phyloP scores from a whole-genome alignment of 345 rosid species.

The Murraya paniculata region DNA sequence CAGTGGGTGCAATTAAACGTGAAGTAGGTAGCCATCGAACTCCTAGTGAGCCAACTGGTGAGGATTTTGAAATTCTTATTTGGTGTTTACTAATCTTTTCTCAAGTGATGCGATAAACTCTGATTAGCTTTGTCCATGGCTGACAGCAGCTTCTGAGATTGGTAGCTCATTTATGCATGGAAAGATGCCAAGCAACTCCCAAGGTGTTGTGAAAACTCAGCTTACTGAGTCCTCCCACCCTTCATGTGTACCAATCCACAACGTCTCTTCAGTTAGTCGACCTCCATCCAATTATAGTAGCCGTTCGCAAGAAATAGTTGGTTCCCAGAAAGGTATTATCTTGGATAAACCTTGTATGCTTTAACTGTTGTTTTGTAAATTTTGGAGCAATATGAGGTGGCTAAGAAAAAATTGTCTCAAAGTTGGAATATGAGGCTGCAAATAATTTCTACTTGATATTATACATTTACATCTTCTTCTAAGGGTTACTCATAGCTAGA shows the following conservation, averaged over 20 bases:
- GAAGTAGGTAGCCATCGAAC: constrained; percentile 43
- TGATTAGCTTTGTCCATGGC: constrained; percentile 14
- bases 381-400: background rate
- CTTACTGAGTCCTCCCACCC: constrained; percentile 48
- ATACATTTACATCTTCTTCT: constrained; percentile 3
- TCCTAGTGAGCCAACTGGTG: constrained; percentile 47
- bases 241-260: constrained; percentile 46
- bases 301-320: constrained; percentile 59
- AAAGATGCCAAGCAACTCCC: constrained; percentile 47
- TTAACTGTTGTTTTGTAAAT: background rate
- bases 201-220: constrained; percentile 52
- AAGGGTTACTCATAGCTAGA: constrained; percentile 8
- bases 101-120: constrained; percentile 11
- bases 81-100: constrained; percentile 14
- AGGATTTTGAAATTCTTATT: constrained; percentile 14
- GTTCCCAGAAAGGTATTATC: constrained; percentile 63
- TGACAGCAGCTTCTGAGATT: constrained; percentile 40
- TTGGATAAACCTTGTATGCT: background rate
- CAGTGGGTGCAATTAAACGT: constrained; percentile 45
- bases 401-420: background rate
- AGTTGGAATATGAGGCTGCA: background rate
- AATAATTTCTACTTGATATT: constrained; percentile 8
- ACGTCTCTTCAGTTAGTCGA: constrained; percentile 60
- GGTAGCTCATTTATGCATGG: constrained; percentile 41
- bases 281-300: constrained; percentile 74